These are phyloP conservation scores for Pythium utonaiense DNA, from an alignment of 352 stramenopile genomes.

Conservation along the genomic window DNA sequence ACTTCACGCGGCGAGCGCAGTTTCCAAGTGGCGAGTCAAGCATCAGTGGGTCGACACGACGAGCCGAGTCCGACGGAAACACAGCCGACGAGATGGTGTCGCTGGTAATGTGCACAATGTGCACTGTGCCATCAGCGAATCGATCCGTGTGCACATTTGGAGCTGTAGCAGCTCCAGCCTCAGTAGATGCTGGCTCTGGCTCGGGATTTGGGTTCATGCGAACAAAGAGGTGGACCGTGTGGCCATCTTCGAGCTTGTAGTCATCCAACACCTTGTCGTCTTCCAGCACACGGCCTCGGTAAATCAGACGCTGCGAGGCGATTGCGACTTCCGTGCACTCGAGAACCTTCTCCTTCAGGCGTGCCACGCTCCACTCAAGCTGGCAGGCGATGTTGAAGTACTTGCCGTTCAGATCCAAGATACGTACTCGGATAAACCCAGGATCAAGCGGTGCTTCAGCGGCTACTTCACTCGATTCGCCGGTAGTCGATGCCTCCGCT, in stretches of 20 bases:
- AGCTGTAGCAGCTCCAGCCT: slow-evolving; percentile 15
- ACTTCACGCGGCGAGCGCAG: slow-evolving; percentile 77
- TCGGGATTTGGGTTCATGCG: slow-evolving; percentile 58
- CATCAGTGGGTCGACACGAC: slow-evolving; percentile 82
- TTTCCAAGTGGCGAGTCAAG: slow-evolving; percentile 80
- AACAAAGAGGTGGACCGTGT: slow-evolving; percentile 91
- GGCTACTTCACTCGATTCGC: slow-evolving; percentile 3
- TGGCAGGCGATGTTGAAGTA: slow-evolving; percentile 73
- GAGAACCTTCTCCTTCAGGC: slow-evolving; percentile 69
- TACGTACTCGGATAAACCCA: slow-evolving; percentile 58
- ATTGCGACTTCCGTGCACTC: slow-evolving; percentile 71
- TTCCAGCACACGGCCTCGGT: slow-evolving; percentile 85
- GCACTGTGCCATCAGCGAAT: slow-evolving; percentile 45
- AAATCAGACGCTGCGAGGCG: slow-evolving; percentile 87
- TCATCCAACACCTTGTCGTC: slow-evolving; percentile 64
- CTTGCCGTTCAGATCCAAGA: slow-evolving; percentile 84
- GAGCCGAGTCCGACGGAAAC: slow-evolving; percentile 77
- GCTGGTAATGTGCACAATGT: slow-evolving; percentile 75
- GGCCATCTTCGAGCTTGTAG: slow-evolving; percentile 90
- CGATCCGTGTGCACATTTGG: slow-evolving; percentile 23
- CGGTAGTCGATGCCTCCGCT: neutral
- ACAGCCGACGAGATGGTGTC: slow-evolving; percentile 83
- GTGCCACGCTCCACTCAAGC: slow-evolving; percentile 59
- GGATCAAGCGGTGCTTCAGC: slow-evolving; percentile 19
- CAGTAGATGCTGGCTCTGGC: slow-evolving; percentile 31